Evolutionary conservation across 306 rosid species (phyloP), one percentile per base, ranked within the genome.

Genomic region (Cicer yamashitae): DNA sequence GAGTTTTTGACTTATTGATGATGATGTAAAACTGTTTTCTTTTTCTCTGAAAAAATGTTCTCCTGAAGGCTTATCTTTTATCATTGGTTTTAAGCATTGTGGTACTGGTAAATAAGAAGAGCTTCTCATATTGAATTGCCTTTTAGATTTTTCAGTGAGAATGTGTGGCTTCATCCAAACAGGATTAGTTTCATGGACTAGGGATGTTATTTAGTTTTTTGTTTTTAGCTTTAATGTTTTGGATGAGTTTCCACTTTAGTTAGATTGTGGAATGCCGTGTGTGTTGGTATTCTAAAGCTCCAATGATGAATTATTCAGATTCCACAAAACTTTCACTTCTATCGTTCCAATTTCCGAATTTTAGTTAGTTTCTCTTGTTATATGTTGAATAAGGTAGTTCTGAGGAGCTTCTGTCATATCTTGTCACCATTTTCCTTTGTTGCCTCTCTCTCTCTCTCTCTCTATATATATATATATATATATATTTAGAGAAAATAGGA

Each of bases 281-380:
- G 57, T 37, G 60, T 67, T 14, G 14, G 30, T 48, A 70, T 79
- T 53, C 67, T 74, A 51, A 37, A 69, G 82, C 88, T 85, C 82
- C 88, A 58, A 78, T 81, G 86, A 81, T 85, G 83, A 81, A 69
- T 66, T 67, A 48, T 41, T 50, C 61, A 41, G 40, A 77, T 73
- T n/a, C 70, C 64, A 43, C 18, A 39, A 13, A 77, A 63, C 60
- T 58, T 63, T 5, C 34, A 69, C 67, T 51, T 81, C 9, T 17
- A 48, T 79, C 70, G 87, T 83, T 83, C 84, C 82, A 83, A 83
- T 75, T 75, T 71, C 84, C 75, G 84, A 83, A 83, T 70, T n/a
- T 67, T 58, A 39, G 5, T 50, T 40, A 57, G 73, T 54, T 71
- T 50, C 46, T 39, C 34, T 53, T 63, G 10, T 65, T 22, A 22